These are phyloP conservation scores for Magnaporthiopsis poae DNA, from an alignment of 2,329 filamentous ascomycete species.

Conservation along the genomic window DNA sequence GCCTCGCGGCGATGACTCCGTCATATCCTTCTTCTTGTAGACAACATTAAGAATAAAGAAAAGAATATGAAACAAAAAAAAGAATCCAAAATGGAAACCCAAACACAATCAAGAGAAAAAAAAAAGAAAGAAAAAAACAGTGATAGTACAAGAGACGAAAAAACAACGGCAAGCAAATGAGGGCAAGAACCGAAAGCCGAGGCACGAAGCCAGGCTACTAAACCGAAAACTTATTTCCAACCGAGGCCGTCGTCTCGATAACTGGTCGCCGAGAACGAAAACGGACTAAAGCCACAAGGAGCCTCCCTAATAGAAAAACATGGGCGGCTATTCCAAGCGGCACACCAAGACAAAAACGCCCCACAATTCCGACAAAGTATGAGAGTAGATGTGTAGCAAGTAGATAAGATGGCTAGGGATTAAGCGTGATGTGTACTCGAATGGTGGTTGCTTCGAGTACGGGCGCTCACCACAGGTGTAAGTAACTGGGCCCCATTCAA, in stretches of 20 bases:
- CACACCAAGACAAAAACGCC: not conserved
- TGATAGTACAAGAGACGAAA: not conserved
- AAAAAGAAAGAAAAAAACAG: not conserved
- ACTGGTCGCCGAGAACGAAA: not conserved
- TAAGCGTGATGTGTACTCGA: not conserved
- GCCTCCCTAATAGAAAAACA: not conserved
- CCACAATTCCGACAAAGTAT: not conserved
- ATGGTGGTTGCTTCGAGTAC: too few species aligned
- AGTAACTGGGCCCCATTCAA: not conserved
- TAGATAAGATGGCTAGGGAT: not conserved
- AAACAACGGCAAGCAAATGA: not conserved
- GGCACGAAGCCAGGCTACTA: not conserved
- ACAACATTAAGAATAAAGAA: not conserved
- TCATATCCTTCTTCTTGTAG: not conserved
- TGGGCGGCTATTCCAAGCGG: not conserved
- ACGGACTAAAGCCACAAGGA: not conserved
- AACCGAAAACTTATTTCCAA: not conserved
- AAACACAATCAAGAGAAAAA: not conserved
- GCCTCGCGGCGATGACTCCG: not conserved
- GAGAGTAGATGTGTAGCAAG: not conserved
- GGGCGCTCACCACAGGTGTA: not conserved
- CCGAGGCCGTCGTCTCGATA: not conserved
- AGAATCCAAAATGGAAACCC: not conserved
- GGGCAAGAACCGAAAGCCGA: not conserved
- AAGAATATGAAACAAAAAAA: not conserved